These are phyloP conservation scores for Alliaria petiolata DNA, from an alignment of 345 rosid species.

Conservation along the genomic window DNA sequence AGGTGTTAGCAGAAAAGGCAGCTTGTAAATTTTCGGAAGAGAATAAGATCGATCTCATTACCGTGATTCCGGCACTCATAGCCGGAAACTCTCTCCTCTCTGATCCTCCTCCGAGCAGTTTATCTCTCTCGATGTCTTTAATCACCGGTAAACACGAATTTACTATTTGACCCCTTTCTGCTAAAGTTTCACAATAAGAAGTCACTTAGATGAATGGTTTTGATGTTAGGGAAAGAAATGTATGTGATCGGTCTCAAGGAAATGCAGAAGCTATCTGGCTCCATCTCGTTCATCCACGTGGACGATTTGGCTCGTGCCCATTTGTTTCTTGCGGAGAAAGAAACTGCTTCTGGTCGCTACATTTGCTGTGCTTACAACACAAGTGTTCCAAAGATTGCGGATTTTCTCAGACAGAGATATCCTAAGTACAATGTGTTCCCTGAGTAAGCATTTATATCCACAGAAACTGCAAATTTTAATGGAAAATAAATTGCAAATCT, in stretches of 20 bases:
- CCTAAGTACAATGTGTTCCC: slow-evolving; percentile 59
- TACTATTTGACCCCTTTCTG: neutral
- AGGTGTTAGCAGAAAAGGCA: slow-evolving; percentile 69
- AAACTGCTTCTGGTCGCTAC: slow-evolving; percentile 77
- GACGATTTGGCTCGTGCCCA: slow-evolving; percentile 83
- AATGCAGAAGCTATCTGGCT: slow-evolving; percentile 88
- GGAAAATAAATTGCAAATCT: no score
- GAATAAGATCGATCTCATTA: slow-evolving; percentile 63
- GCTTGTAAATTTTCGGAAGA: slow-evolving; percentile 69
- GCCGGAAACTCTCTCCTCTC: slow-evolving; percentile 57
- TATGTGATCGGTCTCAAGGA: slow-evolving; percentile 55
- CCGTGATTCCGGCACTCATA: slow-evolving; percentile 69
- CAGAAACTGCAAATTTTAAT: neutral
- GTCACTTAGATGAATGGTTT: neutral
- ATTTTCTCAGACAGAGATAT: slow-evolving; percentile 57
- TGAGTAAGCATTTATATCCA: slow-evolving; percentile 46
- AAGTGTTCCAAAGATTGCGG: slow-evolving; percentile 58
- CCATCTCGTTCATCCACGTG: slow-evolving; percentile 71
- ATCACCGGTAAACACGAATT: slow-evolving; percentile 51
- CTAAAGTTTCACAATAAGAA: neutral
- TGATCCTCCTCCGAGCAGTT: slow-evolving; percentile 66
- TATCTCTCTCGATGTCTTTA: slow-evolving; percentile 48
- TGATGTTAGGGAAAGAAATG: slow-evolving; percentile 61
- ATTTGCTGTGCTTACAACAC: slow-evolving; percentile 65
- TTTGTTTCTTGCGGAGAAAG: slow-evolving; percentile 73